These are phyloP conservation scores for Neurospora tetraspora DNA, from an alignment of 495 filamentous ascomycete genomes.

Conservation along the genomic window DNA sequence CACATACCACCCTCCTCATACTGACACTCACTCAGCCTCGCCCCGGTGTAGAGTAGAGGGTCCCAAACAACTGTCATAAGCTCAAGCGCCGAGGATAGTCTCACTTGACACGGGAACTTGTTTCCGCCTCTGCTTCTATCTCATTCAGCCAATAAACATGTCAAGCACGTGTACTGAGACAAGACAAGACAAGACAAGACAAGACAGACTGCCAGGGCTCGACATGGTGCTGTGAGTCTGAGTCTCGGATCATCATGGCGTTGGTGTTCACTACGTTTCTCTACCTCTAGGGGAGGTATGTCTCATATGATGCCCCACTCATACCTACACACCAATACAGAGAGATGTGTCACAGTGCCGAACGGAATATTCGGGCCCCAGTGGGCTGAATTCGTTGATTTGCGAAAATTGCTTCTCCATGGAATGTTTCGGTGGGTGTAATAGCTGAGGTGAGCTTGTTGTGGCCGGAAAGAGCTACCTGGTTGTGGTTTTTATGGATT, in stretches of 20 bases:
- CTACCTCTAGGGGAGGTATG: background rate
- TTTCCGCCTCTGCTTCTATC: background rate
- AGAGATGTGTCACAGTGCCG: background rate
- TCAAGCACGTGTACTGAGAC: background rate
- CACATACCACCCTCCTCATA: background rate
- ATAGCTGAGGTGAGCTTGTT: background rate
- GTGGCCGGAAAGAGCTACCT: background rate
- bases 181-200: background rate
- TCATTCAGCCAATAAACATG: background rate
- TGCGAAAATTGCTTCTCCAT: background rate
- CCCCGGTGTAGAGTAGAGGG: background rate
- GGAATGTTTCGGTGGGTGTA: background rate
- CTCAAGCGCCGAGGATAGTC: background rate
- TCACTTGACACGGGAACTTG: background rate
- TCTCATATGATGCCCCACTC: background rate
- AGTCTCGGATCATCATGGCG: background rate
- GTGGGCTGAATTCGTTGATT: background rate
- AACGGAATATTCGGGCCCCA: background rate
- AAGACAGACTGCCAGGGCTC: background rate
- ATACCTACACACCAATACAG: background rate
- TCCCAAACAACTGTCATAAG: background rate
- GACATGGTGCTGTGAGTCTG: background rate
- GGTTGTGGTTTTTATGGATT: background rate
- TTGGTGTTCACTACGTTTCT: background rate
- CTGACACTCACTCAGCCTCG: background rate